phyloP scores from a whole-genome alignment of 108 stramenopile species.

The Schizochytrium sp. region DNA sequence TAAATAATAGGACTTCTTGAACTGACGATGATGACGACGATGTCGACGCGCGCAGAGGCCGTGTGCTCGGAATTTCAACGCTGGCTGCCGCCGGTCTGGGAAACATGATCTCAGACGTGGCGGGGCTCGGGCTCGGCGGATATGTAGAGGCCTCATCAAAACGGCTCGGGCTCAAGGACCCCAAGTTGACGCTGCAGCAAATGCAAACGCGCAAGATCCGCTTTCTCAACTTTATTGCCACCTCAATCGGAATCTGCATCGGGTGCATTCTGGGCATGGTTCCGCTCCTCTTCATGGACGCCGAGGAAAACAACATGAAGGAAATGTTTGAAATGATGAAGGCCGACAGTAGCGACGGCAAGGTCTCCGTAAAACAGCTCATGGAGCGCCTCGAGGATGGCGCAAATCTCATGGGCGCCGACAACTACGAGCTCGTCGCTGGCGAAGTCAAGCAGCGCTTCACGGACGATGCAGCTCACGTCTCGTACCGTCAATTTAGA shows the following conservation, averaged over 20 bases:
- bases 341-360: not conserved
- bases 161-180: constrained; percentile 57
- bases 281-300: constrained; percentile 69
- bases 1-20: too few species aligned
- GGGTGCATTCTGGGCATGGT: constrained; percentile 94
- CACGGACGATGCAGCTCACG: not conserved
- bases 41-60: constrained; percentile 38
- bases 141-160: constrained; percentile 46
- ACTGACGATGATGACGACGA: too few species aligned
- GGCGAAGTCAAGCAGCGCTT: not conserved
- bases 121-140: constrained; percentile 74
- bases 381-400: not conserved
- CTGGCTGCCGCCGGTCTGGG: constrained; percentile 94
- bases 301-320: constrained; percentile 8
- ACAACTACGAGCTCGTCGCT: not conserved
- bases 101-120: constrained; percentile 67
- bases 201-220: constrained; percentile 21
- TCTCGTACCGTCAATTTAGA: not conserved
- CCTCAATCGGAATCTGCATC: constrained; percentile 64
- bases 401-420: not conserved
- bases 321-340: constrained; percentile 7
- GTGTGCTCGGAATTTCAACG: constrained; percentile 80
- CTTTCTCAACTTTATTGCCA: not conserved
- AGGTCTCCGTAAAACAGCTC: not conserved
- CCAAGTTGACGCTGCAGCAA: constrained; percentile 65